These are phyloP conservation scores for Starmerella bombi DNA, from an alignment of 805 yeast species.

Conservation along the genomic window DNA sequence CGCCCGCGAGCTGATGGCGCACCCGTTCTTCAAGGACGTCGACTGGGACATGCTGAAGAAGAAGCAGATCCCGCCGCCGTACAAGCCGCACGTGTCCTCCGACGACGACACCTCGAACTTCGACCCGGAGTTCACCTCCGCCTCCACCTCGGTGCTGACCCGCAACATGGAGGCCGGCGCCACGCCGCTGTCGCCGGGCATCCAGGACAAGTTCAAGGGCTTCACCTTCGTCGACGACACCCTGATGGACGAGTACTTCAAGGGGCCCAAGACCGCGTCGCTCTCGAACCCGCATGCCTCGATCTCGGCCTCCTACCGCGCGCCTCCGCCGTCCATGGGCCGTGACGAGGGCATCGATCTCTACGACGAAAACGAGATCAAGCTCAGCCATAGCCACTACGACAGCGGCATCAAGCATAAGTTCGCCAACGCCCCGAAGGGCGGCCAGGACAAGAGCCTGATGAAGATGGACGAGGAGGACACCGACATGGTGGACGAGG, in stretches of 20 bases:
- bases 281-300: slow-evolving; percentile 3
- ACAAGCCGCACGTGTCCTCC: slow-evolving; percentile 79
- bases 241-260: slow-evolving; percentile 75
- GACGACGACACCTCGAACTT: slow-evolving; percentile 94
- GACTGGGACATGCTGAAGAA: slow-evolving; percentile 73
- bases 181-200: slow-evolving; percentile 85
- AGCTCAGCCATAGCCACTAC: slow-evolving; percentile 25
- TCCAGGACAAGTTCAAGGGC: slow-evolving; percentile 93
- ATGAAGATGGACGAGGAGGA: slow-evolving; percentile 20
- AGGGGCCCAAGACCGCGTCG: slow-evolving; percentile 7
- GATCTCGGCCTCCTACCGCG: slow-evolving; percentile 15
- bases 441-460: slow-evolving; percentile 4
- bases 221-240: slow-evolving; percentile 93
- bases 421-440: slow-evolving; percentile 10
- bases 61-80: slow-evolving; percentile 89
- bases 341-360: slow-evolving; percentile 28
- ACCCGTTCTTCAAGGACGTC: slow-evolving; percentile 80
- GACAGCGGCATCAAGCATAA: slow-evolving; percentile 24
- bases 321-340: slow-evolving; percentile 18
- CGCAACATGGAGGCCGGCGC: slow-evolving; percentile 35
- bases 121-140: slow-evolving; percentile 93
- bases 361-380: slow-evolving; percentile 28
- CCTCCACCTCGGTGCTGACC: slow-evolving; percentile 64
- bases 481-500: slow-evolving; percentile 20
- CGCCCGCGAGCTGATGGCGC: slow-evolving; percentile 83